Evolutionary conservation across 2,329 filamentous ascomycete genomes (phyloP).

Genomic region (Cylindrodendrum hubeiense): DNA sequence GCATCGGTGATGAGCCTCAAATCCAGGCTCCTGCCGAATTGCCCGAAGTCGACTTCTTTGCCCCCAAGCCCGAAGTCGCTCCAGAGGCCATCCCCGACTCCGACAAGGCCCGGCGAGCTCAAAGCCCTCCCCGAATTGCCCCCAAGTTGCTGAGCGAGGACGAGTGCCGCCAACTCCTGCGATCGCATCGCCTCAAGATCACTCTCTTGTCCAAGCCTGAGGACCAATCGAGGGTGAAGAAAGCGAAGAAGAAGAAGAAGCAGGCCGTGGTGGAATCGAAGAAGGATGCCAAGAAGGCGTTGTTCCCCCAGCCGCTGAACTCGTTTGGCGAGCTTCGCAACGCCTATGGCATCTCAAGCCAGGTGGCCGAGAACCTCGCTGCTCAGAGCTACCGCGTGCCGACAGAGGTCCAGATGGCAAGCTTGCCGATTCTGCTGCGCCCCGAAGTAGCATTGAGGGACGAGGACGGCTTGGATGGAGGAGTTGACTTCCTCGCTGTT

Average conservation of each 20-base stretch:
- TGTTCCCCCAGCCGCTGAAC: slow-evolving; percentile 85
- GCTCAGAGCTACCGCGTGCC: slow-evolving; percentile 89
- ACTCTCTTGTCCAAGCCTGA: slow-evolving; percentile 74
- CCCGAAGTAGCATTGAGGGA: slow-evolving; percentile 62
- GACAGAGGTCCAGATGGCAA: slow-evolving; percentile 93
- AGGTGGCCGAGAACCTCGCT: slow-evolving; percentile 82
- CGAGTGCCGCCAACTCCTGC: slow-evolving; percentile 79
- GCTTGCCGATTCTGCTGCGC: slow-evolving; percentile 81
- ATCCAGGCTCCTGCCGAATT: slow-evolving; percentile 48
- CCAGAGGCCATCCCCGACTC: slow-evolving; percentile 47
- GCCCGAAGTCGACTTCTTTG: slow-evolving; percentile 71
- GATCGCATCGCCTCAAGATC: slow-evolving; percentile 86
- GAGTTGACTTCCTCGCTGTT: slow-evolving; percentile 84
- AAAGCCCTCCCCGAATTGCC: slow-evolving; percentile 43
- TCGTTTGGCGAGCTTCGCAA: slow-evolving; percentile 80
- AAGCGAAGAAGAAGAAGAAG: slow-evolving; percentile 68
- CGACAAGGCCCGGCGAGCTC: slow-evolving; percentile 40
- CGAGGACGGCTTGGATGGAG: slow-evolving; percentile 49
- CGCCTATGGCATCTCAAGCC: slow-evolving; percentile 78
- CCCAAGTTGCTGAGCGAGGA: slow-evolving; percentile 69
- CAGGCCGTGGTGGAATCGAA: slow-evolving; percentile 60
- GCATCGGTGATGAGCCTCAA: slow-evolving; percentile 54
- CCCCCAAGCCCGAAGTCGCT: slow-evolving; percentile 55
- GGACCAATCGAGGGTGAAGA: slow-evolving; percentile 61
- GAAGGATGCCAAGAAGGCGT: slow-evolving; percentile 67